Base-by-base conservation (phyloP, 805 yeast genomes). In the Yamadazyma insecticola region DNA sequence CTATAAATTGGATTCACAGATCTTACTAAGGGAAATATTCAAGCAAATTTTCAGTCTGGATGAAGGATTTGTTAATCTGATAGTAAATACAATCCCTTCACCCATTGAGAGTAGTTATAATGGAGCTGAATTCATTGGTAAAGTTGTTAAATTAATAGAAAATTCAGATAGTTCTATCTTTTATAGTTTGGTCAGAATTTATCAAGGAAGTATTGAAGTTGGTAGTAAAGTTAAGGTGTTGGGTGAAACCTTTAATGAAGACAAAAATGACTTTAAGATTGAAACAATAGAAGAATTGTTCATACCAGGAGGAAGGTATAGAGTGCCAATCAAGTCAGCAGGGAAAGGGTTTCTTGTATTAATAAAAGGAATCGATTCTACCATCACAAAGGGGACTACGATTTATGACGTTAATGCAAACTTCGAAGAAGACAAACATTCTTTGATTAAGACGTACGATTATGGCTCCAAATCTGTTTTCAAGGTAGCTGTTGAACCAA, bases 401-500 rank as follows among this genome's bases (percentile, higher is more conserved):
- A 55, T 88, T 0, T 57, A 60, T 41, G 39, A 35, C 5, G 32
- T 47, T 3, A 11, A 15, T 2, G 13, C 25, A 6, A 16, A 26
- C 19, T 3, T 10, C 24, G 8, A 6, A 5, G 5, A n/a, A 8
- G 20, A 5, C 9, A 8, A 22, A 17, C 23, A 23, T n/a, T 9
- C 8, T 14, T 11, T 21, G 5, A 10, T n/a, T 13, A 16, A 13
- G 21, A 10, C 26, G 26, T 8, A 14, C 7, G 31, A 30, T 12
- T 30, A 24, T 15, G 18, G 31, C 3, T 15, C 63, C 5, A 60
- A 67, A 28, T 76, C 95, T 0, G 78, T 83, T 2, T 75, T 85
- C 46, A 86, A 87, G 47, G 73, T 90, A 3, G 88, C 95, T 1
- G 72, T 90, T 13, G 94, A 88, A 48, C 94, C 97, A 0, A 66